Percentiles rank a stretch among this genome's conserved stretches.
Conservation (phyloP, 2,329 filamentous ascomycete species). For the Phialophora verrucosa region DNA sequence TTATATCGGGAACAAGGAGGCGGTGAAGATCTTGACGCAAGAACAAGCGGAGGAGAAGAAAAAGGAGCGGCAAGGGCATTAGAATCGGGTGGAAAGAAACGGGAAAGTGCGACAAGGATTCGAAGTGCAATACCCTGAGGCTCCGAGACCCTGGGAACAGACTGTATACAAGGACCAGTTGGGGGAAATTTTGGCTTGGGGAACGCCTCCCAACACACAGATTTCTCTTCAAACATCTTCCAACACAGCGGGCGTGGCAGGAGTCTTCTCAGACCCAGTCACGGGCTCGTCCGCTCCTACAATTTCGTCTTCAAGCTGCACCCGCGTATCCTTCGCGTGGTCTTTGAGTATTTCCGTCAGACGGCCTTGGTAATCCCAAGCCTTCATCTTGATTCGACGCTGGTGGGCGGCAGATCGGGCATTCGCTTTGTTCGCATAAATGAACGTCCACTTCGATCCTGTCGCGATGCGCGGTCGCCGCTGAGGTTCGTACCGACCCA, state of each 20-base stretch:
- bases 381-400: slow-evolving; percentile 17
- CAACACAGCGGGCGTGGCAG: background rate
- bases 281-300: background rate
- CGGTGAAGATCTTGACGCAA: slow-evolving; percentile 78
- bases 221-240: slow-evolving; percentile 3
- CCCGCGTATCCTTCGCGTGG: slow-evolving; percentile 4
- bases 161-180: background rate
- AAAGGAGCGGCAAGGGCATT: background rate
- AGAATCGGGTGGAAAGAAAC: background rate
- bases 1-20: slow-evolving; percentile 88
- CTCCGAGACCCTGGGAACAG: background rate
- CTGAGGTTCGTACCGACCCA: slow-evolving; percentile 30
- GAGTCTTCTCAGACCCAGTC: background rate
- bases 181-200: background rate
- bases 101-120: background rate
- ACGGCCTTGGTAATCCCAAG: slow-evolving; percentile 14
- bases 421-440: slow-evolving; percentile 4
- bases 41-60: slow-evolving; percentile 12
- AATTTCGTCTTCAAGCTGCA: slow-evolving; percentile 10
- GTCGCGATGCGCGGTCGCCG: slow-evolving; percentile 20
- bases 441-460: slow-evolving; percentile 15
- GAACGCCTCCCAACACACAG: background rate
- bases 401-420: background rate
- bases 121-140: background rate
- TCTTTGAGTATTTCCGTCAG: slow-evolving; percentile 10